These are phyloP conservation scores for Calycina marina DNA, from an alignment of 2,329 filamentous ascomycete genomes.

Conservation along the genomic window DNA sequence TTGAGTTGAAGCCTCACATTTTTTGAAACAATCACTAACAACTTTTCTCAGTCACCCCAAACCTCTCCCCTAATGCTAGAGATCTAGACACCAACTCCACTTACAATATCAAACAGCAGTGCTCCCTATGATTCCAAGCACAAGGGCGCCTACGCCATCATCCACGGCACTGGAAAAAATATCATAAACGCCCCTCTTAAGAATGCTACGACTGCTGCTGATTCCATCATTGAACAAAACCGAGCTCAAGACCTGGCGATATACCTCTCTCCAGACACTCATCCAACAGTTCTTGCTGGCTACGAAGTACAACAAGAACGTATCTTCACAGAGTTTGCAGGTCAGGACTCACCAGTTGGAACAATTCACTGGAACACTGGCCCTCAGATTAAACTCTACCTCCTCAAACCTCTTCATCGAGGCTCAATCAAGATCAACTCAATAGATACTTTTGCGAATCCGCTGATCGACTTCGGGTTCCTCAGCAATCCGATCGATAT, in stretches of 20 bases:
- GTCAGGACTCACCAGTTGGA: conserved; percentile 4
- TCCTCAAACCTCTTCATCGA: conserved; percentile 39
- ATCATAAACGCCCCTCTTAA: conserved; percentile 16
- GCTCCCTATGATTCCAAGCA: background rate
- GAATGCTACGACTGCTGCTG: conserved; percentile 11
- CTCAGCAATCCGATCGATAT: background rate
- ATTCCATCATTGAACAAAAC: conserved; percentile 10
- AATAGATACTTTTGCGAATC: conserved; percentile 25
- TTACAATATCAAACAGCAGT: background rate
- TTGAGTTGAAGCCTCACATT: too few relatives aligned
- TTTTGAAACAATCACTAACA: too few relatives aligned
- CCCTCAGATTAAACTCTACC: conserved; percentile 15
- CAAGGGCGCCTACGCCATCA: conserved; percentile 1
- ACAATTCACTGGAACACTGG: conserved; percentile 15
- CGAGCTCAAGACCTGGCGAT: conserved; percentile 7
- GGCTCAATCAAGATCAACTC: conserved; percentile 40
- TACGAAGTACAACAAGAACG: conserved; percentile 12
- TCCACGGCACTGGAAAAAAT: conserved; percentile 17
- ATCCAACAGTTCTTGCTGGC: conserved; percentile 13
- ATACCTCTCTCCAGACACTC: conserved; percentile 11
- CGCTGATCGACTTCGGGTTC: conserved; percentile 31
- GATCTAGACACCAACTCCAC: background rate
- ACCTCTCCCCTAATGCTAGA: background rate
- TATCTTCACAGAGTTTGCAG: conserved; percentile 9
- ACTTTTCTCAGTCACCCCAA: too few relatives aligned